These are phyloP conservation scores for Nematodospora anomalae DNA, from an alignment of 1,139 yeast species.

Conservation along the genomic window DNA sequence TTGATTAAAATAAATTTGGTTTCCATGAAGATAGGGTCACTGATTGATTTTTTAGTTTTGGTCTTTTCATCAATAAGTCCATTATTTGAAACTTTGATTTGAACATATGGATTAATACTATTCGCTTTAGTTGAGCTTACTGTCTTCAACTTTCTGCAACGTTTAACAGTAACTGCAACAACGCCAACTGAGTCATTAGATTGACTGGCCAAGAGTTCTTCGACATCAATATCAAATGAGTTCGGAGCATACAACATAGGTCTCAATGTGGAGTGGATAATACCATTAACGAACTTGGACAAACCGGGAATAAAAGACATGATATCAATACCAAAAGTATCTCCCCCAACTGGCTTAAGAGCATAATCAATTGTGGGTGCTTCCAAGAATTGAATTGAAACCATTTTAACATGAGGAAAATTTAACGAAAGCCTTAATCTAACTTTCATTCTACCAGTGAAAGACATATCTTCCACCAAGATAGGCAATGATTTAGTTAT, in stretches of 20 bases:
- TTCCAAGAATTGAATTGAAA: slow-evolving; percentile 70
- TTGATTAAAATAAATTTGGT: slow-evolving; percentile 60
- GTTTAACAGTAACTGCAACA: slow-evolving; percentile 59
- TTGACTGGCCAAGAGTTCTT: slow-evolving; percentile 63
- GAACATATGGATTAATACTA: slow-evolving; percentile 61
- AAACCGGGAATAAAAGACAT: slow-evolving; percentile 84
- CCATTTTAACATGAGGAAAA: slow-evolving; percentile 74
- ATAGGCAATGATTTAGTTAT: slow-evolving; percentile 74
- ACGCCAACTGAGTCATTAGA: slow-evolving; percentile 69
- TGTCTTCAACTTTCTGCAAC: slow-evolving; percentile 50
- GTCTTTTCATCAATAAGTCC: slow-evolving; percentile 50
- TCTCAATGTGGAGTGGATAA: slow-evolving; percentile 67
- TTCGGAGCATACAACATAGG: slow-evolving; percentile 86
- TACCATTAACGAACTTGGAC: slow-evolving; percentile 66
- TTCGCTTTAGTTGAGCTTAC: slow-evolving; percentile 40
- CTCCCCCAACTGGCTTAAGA: slow-evolving; percentile 87
- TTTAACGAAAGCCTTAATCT: slow-evolving; percentile 59
- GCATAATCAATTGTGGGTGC: slow-evolving; percentile 77
- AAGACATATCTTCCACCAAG: slow-evolving; percentile 75
- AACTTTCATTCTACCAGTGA: slow-evolving; percentile 69
- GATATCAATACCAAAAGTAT: slow-evolving; percentile 75
- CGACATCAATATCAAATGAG: slow-evolving; percentile 71
- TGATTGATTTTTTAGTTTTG: slow-evolving; percentile 53
- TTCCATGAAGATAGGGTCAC: slow-evolving; percentile 65
- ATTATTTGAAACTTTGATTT: slow-evolving; percentile 47